Base-by-base conservation (phyloP, 768 basidiomycete species). In the Dioszegia hungarica region DNA sequence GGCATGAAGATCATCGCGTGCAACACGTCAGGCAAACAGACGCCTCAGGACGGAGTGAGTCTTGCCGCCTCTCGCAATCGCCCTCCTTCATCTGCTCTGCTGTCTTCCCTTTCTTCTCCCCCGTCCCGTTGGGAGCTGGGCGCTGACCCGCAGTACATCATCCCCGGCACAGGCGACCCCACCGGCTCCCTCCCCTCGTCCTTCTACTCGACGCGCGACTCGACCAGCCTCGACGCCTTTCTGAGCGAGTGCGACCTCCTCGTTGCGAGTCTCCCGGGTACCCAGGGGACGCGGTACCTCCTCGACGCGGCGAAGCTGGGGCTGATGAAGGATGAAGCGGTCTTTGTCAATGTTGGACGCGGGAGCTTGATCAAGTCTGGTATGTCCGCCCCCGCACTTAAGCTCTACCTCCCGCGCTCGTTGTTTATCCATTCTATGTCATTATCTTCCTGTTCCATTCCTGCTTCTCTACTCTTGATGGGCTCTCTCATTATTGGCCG, bases 341-440 rank as follows among this genome's bases (percentile, higher is more conserved):
- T 77, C 11, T 72, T 77, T 24, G 59, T 77, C 34, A 78, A 78
- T 51, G 74, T 77, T 33, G 77, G 77, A 0, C 54, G 77, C 28
- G 77, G 77, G 1, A 62, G 60, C 38, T 60, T 77, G 34, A 66
- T 77, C 34, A 61, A 66, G n/a, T 73, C 75, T 12, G 69, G 74
- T 70, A 17, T 38, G 68, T 56, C 28, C 6, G 5, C 8, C 22
- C 44, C 17, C 8, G 15, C n/a, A n/a, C n/a, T n/a, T n/a, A n/a
- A n/a, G n/a, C n/a, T n/a, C n/a, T n/a, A n/a, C n/a, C n/a, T n/a
- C n/a, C n/a, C n/a, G n/a, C n/a, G n/a, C n/a, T n/a, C n/a, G n/a
- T n/a, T n/a, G n/a, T n/a, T n/a, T n/a, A n/a, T n/a, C n/a, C n/a
- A n/a, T n/a, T n/a, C n/a, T n/a, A n/a, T n/a, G n/a, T n/a, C n/a